A percentile compares a stretch with the other conserved stretches of the same genome.
Evolutionary conservation across 1,139 yeast genomes (phyloP).

Genomic region (Kodamaea ohmeri): DNA sequence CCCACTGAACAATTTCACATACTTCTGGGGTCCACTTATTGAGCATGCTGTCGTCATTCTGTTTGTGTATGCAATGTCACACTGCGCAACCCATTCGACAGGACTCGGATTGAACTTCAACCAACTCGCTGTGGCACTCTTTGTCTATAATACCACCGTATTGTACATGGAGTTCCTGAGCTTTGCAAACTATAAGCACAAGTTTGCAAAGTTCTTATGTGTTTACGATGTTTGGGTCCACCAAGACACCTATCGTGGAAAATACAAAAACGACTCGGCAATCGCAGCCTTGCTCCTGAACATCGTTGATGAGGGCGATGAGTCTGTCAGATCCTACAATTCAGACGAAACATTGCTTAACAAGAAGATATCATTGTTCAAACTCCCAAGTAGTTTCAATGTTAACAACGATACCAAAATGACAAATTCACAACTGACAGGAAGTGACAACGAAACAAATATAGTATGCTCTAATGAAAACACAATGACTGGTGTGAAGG

Average conservation of each 20-base stretch:
- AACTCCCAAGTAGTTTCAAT: conserved; percentile 15
- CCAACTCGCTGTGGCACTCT: conserved; percentile 15
- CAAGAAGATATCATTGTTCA: conserved; percentile 9
- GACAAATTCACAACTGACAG: not conserved
- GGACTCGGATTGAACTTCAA: conserved; percentile 11
- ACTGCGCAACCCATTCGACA: not conserved
- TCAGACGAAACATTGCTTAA: conserved; percentile 16
- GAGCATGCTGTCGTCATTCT: conserved; percentile 15
- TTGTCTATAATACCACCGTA: conserved; percentile 12
- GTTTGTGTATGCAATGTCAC: conserved; percentile 12
- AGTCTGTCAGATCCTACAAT: conserved; percentile 13
- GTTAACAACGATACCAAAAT: conserved; percentile 1
- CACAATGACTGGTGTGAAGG: too few species aligned
- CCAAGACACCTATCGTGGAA: conserved; percentile 13
- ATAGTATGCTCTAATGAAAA: too few species aligned
- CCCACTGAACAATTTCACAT: conserved; percentile 11
- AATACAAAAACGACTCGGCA: conserved; percentile 10
- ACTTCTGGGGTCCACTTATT: conserved; percentile 17
- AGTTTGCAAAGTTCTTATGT: conserved; percentile 15
- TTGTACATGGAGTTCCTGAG: conserved; percentile 6
- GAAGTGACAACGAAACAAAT: too few species aligned
- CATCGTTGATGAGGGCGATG: conserved; percentile 14
- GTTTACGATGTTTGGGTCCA: conserved; percentile 18
- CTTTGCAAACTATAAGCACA: conserved; percentile 12
- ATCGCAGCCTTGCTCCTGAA: conserved; percentile 11